Evolutionary conservation across 2,329 filamentous ascomycete species (phyloP).

Genomic region (Fusarium bulbicola): DNA sequence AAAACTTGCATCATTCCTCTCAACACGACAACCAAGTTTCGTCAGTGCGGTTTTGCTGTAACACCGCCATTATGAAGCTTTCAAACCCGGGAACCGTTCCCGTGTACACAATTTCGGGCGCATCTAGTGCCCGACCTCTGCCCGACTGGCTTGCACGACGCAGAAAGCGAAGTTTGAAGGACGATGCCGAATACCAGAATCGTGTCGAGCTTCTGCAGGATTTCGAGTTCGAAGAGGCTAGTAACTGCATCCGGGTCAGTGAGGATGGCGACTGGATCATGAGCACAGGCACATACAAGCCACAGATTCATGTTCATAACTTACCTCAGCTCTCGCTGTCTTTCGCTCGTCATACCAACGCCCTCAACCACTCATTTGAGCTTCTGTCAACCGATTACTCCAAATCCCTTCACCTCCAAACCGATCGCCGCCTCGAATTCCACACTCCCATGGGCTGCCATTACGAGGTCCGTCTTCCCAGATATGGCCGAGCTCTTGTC

Average conservation of each 20-base stretch:
- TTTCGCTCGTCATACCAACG: constrained; percentile 89
- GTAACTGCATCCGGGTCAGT: constrained; percentile 86
- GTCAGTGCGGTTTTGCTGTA: constrained; percentile 11
- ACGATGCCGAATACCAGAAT: constrained; percentile 91
- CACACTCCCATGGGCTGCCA: constrained; percentile 90
- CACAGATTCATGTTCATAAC: constrained; percentile 88
- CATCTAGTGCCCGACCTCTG: constrained; percentile 84
- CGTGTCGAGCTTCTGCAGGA: constrained; percentile 95
- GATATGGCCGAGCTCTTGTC: constrained; percentile 89
- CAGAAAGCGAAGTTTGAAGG: constrained; percentile 89
- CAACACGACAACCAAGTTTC: constrained; percentile 25
- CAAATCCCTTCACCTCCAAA: constrained; percentile 93
- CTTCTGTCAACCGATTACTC: constrained; percentile 91
- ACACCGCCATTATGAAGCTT: constrained; percentile 71
- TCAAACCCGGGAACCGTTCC: constrained; percentile 84
- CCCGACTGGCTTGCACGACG: constrained; percentile 95
- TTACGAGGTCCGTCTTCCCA: constrained; percentile 86
- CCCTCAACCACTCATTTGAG: constrained; percentile 89
- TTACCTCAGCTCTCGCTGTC: constrained; percentile 93
- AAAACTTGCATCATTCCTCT: constrained; percentile 27
- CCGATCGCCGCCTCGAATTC: constrained; percentile 90
- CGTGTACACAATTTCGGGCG: constrained; percentile 95
- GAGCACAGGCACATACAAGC: constrained; percentile 82
- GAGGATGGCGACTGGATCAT: constrained; percentile 98
- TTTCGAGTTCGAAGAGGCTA: constrained; percentile 97